Conservation (phyloP, 306 rosid species). For the Styphnolobium japonicum region DNA sequence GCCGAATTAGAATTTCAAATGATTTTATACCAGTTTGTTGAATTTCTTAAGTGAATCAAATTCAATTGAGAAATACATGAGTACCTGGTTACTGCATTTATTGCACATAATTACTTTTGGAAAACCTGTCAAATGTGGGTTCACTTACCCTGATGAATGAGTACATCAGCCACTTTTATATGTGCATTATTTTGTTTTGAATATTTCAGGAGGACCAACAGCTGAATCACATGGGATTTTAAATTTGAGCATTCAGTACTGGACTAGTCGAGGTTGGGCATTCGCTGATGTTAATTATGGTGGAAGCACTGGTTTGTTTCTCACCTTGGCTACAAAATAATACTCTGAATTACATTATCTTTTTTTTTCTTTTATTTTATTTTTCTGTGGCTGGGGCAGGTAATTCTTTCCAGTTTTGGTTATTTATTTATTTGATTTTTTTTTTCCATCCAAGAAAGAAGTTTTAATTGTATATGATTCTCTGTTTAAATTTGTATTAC, state of each 20-base stretch:
- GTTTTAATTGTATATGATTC: not conserved
- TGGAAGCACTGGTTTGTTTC: slow-evolving; percentile 95
- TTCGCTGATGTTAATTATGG: slow-evolving; percentile 87
- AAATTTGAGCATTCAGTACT: slow-evolving; percentile 75
- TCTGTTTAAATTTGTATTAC: not conserved
- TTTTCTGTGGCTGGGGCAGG: not conserved
- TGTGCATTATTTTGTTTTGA: not conserved
- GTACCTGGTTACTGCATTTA: not conserved
- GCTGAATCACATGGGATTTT: slow-evolving; percentile 70
- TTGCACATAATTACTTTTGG: not conserved
- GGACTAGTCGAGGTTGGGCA: slow-evolving; percentile 98
- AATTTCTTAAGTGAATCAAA: not conserved
- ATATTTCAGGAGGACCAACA: slow-evolving; percentile 91
- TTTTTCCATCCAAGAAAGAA: not conserved
- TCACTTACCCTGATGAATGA: too few species aligned
- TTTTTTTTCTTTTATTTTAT: not conserved
- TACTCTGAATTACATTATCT: slow-evolving; percentile 14
- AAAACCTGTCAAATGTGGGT: too few species aligned
- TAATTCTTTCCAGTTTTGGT: not conserved
- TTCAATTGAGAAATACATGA: not conserved
- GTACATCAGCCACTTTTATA: not conserved
- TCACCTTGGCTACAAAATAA: slow-evolving; percentile 10
- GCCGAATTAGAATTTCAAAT: slow-evolving; percentile 4
- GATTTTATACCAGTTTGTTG: not conserved
- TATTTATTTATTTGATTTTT: not conserved